phyloP scores from a whole-genome alignment of 352 stramenopile species.

The Phytophthora boehmeriae region DNA sequence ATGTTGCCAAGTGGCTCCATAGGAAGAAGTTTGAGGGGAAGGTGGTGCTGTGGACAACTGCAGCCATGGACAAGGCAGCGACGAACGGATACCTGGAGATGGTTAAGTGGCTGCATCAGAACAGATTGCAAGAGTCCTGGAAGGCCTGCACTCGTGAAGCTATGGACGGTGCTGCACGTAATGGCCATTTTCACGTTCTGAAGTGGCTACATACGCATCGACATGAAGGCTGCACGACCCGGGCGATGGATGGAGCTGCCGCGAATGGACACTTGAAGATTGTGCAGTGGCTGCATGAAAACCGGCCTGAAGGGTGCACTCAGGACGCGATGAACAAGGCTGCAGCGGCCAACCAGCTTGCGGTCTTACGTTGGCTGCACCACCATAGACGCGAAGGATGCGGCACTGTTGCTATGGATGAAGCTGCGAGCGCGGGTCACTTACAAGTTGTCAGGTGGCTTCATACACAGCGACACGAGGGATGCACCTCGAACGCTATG shows the following conservation, averaged over 20 bases:
- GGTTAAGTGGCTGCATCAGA: conserved; percentile 49
- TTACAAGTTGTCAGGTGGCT: conserved; percentile 34
- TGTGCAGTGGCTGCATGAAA: conserved; percentile 36
- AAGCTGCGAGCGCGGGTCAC: conserved; percentile 25
- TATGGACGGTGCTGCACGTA: conserved; percentile 36
- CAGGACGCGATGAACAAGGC: conserved; percentile 30
- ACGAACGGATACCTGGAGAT: conserved; percentile 37
- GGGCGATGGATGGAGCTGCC: conserved; percentile 33
- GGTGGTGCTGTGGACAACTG: conserved; percentile 37
- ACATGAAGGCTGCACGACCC: conserved; percentile 31
- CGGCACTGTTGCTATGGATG: conserved; percentile 25
- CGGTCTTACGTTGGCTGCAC: conserved; percentile 29
- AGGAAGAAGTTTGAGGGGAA: conserved; percentile 34
- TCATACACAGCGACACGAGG: conserved; percentile 23
- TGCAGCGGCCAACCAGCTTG: conserved; percentile 27
- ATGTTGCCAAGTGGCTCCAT: conserved; percentile 41
- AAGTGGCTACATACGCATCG: conserved; percentile 39
- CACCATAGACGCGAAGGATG: conserved; percentile 29
- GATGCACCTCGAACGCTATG: conserved; percentile 36
- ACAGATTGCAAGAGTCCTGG: conserved; percentile 35
- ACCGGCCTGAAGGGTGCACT: conserved; percentile 29
- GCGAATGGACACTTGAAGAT: conserved; percentile 31
- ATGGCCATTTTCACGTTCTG: conserved; percentile 29
- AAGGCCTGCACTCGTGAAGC: conserved; percentile 37
- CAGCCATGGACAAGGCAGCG: conserved; percentile 38